These are phyloP conservation scores for Candida bentonensis DNA, from an alignment of 805 yeast species.

Conservation along the genomic window DNA sequence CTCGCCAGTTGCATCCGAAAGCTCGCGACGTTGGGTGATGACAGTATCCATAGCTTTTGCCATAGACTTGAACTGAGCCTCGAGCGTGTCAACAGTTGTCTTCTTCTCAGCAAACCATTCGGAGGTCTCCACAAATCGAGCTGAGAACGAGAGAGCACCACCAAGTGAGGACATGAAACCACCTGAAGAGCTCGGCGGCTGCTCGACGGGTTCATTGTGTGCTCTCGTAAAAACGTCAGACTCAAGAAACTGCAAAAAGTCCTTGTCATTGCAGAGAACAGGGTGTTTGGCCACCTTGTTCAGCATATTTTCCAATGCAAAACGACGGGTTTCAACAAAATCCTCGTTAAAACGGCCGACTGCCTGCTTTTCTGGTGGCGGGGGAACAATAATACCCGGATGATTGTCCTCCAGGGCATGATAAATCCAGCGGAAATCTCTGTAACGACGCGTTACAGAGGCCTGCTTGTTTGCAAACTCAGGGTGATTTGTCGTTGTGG, in stretches of 20 bases:
- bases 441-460: conserved; percentile 69
- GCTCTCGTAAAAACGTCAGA: conserved; percentile 52
- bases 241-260: conserved; percentile 63
- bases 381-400: conserved; percentile 85
- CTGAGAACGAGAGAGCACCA: conserved; percentile 48
- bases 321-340: conserved; percentile 74
- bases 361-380: conserved; percentile 90
- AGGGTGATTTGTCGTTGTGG: conserved; percentile 39
- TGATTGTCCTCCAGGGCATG: conserved; percentile 75
- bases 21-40: conserved; percentile 60
- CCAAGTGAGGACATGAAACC: conserved; percentile 60
- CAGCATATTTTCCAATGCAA: conserved; percentile 79
- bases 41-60: conserved; percentile 61
- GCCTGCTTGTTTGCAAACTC: conserved; percentile 27
- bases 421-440: conserved; percentile 89
- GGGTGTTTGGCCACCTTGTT: conserved; percentile 47
- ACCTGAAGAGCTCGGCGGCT: conserved; percentile 24
- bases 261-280: conserved; percentile 52
- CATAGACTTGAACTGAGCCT: conserved; percentile 54
- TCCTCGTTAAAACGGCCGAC: conserved; percentile 85
- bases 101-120: conserved; percentile 60
- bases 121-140: conserved; percentile 65
- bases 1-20: conserved; percentile 56
- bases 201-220: conserved; percentile 24
- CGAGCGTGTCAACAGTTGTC: conserved; percentile 55